These are phyloP conservation scores for Neurospora tetrasperma DNA, from an alignment of 495 filamentous ascomycete genomes.

Conservation along the genomic window DNA sequence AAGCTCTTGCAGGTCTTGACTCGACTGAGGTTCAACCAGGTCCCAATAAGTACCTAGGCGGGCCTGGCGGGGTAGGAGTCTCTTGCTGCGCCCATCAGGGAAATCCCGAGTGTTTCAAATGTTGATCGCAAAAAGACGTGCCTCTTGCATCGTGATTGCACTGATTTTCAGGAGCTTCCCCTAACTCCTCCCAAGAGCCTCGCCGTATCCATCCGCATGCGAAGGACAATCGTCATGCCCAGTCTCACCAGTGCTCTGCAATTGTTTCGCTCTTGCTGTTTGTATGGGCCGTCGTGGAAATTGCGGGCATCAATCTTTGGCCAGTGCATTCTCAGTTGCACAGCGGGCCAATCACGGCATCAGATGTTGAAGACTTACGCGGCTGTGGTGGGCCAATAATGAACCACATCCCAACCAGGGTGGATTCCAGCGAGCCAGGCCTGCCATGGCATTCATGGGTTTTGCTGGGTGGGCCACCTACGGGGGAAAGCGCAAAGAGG, in stretches of 20 bases:
- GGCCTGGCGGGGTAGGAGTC: neutral
- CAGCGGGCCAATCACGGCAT: neutral
- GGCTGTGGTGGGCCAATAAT: neutral
- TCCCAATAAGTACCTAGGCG: neutral
- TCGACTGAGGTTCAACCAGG: neutral
- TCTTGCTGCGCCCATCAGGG: neutral
- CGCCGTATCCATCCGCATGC: neutral
- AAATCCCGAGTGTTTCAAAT: neutral
- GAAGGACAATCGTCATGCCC: neutral
- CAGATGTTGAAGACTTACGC: neutral
- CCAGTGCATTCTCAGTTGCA: neutral
- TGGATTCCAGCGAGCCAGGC: neutral
- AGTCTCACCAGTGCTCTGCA: neutral
- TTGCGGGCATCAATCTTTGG: neutral
- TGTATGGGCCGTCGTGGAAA: neutral
- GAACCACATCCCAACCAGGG: neutral
- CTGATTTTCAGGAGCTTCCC: neutral
- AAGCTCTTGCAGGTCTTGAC: neutral
- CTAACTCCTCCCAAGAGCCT: neutral
- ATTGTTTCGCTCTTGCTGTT: conserved; percentile 1
- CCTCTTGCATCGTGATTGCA: neutral
- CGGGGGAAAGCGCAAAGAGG: neutral
- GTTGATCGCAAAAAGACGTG: neutral
- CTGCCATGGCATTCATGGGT: neutral
- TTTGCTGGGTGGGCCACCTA: neutral